Evolutionary conservation across 768 basidiomycete genomes (phyloP), one percentile per base, ranked within the genome.

Genomic region (Leucosporidium yakuticum): DNA sequence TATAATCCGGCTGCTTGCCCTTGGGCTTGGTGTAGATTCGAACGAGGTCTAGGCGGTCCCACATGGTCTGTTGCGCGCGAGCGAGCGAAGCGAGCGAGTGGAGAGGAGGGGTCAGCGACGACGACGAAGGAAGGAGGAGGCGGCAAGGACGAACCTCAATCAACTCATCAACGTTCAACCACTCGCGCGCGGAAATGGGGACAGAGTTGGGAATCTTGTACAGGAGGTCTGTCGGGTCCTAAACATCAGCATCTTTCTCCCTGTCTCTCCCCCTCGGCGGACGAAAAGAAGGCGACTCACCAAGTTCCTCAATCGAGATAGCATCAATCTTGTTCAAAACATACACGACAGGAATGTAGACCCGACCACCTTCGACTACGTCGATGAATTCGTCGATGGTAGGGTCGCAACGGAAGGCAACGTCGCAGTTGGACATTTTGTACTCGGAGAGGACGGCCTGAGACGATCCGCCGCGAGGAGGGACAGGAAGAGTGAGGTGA

Each of bases 321-420:
- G 91, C 96, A 78, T 99, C 70, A 62, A 90, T 89, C 83, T 92
- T 92, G 80, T 92, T 92, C 69, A 92, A 81, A 50, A 91, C 86
- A 86, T 89, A 74, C 67, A 96, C 80, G 20, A 88, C 90, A 19
- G 94, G 94, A 34, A 97, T 90, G 78, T 96, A 96, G 21, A 96
- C 90, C 86, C 93, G 82, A 78, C 96, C 97, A 61, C 92, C 96
- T 81, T 99, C 96, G 63, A 98, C 87, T 47, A 98, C 91, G 76
- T 99, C 96, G 57, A 99, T 94, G 15, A 99, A 80, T 77, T 99
- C 96, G 77, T 99, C 96, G 1, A 93, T 85, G 2, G 92, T 97
- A 9, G 90, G 91, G 66, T 87, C 87, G 79, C 98, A 88, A 60
- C 96, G 87, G 74, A 99, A 96, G 11, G 91, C 87, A 60, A 99